phyloP scores from a whole-genome alignment of 2,329 filamentous ascomycete genomes.

The Aspergillus arachidicola region DNA sequence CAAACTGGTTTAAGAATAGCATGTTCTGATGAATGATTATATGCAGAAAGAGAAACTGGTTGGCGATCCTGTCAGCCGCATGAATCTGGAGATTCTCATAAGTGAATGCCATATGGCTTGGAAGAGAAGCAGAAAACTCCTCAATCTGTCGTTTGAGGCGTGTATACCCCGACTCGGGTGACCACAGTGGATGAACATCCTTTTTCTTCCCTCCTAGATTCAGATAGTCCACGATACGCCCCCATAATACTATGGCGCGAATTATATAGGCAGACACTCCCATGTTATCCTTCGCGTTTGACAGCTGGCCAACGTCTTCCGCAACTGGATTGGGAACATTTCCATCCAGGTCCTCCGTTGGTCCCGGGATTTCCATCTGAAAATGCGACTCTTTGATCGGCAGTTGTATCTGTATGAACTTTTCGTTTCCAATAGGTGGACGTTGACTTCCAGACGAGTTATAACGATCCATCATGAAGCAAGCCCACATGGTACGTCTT shows the following conservation, averaged over 20 bases:
- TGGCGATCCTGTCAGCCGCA: conserved; percentile 79
- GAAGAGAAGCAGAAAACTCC: conserved; percentile 69
- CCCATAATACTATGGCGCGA: conserved; percentile 83
- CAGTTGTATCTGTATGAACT: conserved; percentile 83
- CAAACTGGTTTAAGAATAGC: conserved; percentile 87
- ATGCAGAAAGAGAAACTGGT: conserved; percentile 91
- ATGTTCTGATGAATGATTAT: conserved; percentile 87
- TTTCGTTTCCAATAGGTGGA: conserved; percentile 87
- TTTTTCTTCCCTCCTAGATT: conserved; percentile 85
- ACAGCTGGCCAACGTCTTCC: conserved; percentile 64
- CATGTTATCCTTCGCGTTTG: conserved; percentile 80
- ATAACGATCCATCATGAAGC: conserved; percentile 95
- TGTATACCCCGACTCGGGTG: conserved; percentile 73
- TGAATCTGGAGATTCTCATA: conserved; percentile 82
- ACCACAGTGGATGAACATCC: conserved; percentile 80
- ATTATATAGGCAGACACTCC: conserved; percentile 91
- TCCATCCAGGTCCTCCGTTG: conserved; percentile 81
- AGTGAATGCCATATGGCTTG: conserved; percentile 72
- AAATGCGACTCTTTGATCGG: conserved; percentile 90
- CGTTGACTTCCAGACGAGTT: conserved; percentile 94
- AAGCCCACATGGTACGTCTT: conserved; percentile 95
- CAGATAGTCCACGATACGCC: conserved; percentile 82
- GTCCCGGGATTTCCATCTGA: conserved; percentile 84
- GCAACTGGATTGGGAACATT: conserved; percentile 65
- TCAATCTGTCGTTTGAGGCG: conserved; percentile 71